Evolutionary conservation across 176 grass and related monocot genomes (phyloP).

Genomic region (Rhynchospora tenuis): DNA sequence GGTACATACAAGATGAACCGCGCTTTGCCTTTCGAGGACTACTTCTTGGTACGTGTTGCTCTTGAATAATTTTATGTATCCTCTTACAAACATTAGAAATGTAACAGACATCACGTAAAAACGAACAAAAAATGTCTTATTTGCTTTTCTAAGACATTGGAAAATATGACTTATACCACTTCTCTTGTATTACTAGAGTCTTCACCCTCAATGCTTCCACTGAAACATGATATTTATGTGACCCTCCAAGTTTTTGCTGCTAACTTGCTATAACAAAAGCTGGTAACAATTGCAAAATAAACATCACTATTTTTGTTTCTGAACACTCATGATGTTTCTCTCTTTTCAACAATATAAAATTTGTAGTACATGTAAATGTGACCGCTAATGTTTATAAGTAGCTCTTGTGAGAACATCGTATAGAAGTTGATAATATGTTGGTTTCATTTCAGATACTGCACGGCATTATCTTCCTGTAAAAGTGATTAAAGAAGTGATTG

Average conservation of each 20-base stretch:
- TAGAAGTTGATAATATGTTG: background rate
- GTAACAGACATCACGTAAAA: background rate
- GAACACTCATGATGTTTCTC: background rate
- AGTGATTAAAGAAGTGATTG: constrained; percentile 87
- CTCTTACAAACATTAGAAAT: background rate
- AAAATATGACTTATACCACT: background rate
- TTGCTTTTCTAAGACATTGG: background rate
- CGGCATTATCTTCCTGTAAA: constrained; percentile 76
- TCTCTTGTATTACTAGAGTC: background rate
- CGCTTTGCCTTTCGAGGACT: constrained; percentile 77
- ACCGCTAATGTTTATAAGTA: background rate
- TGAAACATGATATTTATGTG: background rate
- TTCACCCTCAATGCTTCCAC: background rate
- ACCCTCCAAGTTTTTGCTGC: background rate
- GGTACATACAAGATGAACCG: constrained; percentile 93
- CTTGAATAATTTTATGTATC: background rate
- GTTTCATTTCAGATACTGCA: constrained; percentile 65
- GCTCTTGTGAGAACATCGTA: background rate
- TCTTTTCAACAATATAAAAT: background rate
- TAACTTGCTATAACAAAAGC: background rate
- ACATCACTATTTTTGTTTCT: background rate
- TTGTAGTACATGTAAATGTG: background rate
- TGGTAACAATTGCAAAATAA: background rate
- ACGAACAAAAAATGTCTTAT: background rate
- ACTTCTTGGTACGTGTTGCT: constrained; percentile 46